Evolutionary conservation across 2,329 filamentous ascomycete species (phyloP).

Genomic region (Cercospora sp.): DNA sequence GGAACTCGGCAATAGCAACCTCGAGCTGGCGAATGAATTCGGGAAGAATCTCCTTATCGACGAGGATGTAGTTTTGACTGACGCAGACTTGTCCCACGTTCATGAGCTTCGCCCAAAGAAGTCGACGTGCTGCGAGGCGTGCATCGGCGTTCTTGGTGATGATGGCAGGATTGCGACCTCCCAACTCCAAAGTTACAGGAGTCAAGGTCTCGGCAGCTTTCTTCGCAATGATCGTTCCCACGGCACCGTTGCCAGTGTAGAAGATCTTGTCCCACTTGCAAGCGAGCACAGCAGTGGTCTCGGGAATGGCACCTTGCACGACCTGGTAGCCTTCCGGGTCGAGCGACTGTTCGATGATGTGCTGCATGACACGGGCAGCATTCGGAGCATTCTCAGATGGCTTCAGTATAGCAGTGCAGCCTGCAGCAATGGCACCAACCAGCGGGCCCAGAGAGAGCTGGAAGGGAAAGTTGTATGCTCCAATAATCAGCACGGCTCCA

Average conservation of each 20-base stretch:
- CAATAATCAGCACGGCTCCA: constrained; percentile 79
- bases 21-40: constrained; percentile 73
- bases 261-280: constrained; percentile 98
- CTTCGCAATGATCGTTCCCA: constrained; percentile 63
- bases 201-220: constrained; percentile 62
- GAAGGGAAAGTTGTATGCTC: constrained; percentile 90
- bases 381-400: constrained; percentile 80
- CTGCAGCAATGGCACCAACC: constrained; percentile 86
- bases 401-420: constrained; percentile 87
- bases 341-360: constrained; percentile 72
- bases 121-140: constrained; percentile 74
- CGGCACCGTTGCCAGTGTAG: constrained; percentile 79
- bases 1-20: constrained; percentile 71
- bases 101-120: constrained; percentile 84
- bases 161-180: constrained; percentile 88
- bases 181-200: constrained; percentile 84
- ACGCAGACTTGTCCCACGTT: constrained; percentile 92
- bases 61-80: constrained; percentile 86
- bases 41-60: constrained; percentile 66
- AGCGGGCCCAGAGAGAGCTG: constrained; percentile 76
- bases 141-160: constrained; percentile 81
- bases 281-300: constrained; percentile 78
- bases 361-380: constrained; percentile 74
- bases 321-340: constrained; percentile 75
- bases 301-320: constrained; percentile 76